Evolutionary conservation across 768 basidiomycete genomes (phyloP).

Genomic region (Boletus pseudopeckii): DNA sequence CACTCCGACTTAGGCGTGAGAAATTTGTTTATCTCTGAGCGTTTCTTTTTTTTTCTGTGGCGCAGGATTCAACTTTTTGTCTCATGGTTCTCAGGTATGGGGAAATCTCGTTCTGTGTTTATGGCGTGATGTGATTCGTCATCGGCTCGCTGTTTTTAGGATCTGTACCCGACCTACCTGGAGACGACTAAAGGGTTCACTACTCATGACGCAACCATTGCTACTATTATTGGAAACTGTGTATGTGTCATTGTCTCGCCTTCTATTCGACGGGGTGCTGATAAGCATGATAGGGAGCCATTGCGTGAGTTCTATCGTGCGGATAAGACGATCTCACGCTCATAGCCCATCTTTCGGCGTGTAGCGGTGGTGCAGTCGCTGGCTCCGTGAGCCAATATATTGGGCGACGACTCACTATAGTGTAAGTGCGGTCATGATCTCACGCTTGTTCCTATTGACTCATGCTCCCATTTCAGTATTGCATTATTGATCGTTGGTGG

Average conservation of each 20-base stretch:
- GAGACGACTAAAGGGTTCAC: slow-evolving; percentile 58
- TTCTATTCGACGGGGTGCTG: background rate
- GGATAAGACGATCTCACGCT: background rate
- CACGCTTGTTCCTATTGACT: background rate
- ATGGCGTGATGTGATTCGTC: background rate
- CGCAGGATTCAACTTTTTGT: slow-evolving; percentile 71
- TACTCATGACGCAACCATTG: slow-evolving; percentile 56
- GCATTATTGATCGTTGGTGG: slow-evolving; percentile 22
- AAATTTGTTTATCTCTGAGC: background rate
- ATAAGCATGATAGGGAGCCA: slow-evolving; percentile 36
- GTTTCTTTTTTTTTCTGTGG: background rate
- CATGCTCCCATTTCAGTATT: slow-evolving; percentile 14
- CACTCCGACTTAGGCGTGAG: background rate
- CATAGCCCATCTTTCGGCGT: background rate
- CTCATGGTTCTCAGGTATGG: slow-evolving; percentile 63
- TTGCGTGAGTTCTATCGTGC: slow-evolving; percentile 36
- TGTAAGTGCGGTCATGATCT: slow-evolving; percentile 26
- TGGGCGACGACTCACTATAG: slow-evolving; percentile 77
- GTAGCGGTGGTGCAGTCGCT: slow-evolving; percentile 62
- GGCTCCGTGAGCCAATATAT: slow-evolving; percentile 71
- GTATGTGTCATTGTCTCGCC: slow-evolving; percentile 31
- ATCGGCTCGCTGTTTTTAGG: slow-evolving; percentile 32
- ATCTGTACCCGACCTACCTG: slow-evolving; percentile 78
- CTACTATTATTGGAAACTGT: slow-evolving; percentile 81
- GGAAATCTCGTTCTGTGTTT: background rate